Evolutionary conservation across 2,329 filamentous ascomycete genomes (phyloP).

Genomic region (Penicillium sclerotiorum): DNA sequence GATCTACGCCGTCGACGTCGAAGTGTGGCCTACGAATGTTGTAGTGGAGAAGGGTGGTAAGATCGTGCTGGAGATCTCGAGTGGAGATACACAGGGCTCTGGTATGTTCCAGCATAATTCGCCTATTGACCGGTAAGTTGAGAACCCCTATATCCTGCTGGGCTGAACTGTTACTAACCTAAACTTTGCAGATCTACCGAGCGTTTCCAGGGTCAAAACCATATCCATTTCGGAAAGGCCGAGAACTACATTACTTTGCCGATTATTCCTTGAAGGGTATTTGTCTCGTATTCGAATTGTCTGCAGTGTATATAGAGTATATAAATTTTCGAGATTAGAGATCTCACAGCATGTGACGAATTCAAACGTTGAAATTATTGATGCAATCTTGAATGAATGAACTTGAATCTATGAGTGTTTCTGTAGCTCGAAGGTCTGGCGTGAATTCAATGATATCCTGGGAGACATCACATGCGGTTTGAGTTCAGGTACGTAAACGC

Average conservation of each 20-base stretch:
- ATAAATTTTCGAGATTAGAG: too few species aligned
- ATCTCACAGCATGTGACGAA: too few species aligned
- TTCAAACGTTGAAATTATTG: too few species aligned
- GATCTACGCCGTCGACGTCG: slow-evolving; percentile 55
- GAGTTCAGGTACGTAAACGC: too few species aligned
- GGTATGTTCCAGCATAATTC: slow-evolving; percentile 54
- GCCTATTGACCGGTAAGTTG: slow-evolving; percentile 36
- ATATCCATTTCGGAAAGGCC: slow-evolving; percentile 52
- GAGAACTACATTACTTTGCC: slow-evolving; percentile 54
- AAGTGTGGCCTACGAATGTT: slow-evolving; percentile 44
- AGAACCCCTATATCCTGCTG: not conserved
- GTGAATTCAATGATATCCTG: too few species aligned
- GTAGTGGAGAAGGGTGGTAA: slow-evolving; percentile 37
- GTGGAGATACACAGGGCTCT: slow-evolving; percentile 55
- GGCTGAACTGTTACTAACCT: not conserved
- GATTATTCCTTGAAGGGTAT: slow-evolving; percentile 42
- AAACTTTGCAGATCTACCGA: slow-evolving; percentile 42
- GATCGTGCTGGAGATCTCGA: slow-evolving; percentile 35
- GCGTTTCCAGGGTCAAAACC: slow-evolving; percentile 51
- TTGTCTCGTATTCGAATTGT: not conserved
- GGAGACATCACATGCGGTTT: too few species aligned
- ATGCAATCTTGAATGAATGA: too few species aligned
- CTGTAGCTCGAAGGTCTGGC: too few species aligned
- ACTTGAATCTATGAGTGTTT: too few species aligned
- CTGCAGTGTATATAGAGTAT: too few species aligned